phyloP scores from a whole-genome alignment of 2,329 filamentous ascomycete genomes.

The Phaeosphaeriaceae sp. region DNA sequence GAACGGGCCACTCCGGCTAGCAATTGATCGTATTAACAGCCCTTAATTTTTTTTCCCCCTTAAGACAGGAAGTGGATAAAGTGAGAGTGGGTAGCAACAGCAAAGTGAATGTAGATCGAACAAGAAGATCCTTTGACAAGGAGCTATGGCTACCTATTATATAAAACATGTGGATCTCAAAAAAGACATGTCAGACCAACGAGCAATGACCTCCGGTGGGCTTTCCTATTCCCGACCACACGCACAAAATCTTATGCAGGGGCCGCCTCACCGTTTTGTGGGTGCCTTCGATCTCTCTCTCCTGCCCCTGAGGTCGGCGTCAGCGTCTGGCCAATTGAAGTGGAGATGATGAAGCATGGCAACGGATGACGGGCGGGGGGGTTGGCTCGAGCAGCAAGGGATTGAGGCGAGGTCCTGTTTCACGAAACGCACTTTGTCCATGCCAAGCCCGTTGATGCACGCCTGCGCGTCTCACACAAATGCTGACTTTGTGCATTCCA shows the following conservation, averaged over 20 bases:
- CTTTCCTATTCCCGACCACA: slow-evolving; percentile 15
- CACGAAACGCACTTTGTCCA: slow-evolving; percentile 30
- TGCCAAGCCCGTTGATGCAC: slow-evolving; percentile 18
- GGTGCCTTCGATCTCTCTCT: background rate
- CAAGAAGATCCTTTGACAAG: background rate
- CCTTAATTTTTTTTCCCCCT: no score
- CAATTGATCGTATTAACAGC: no score
- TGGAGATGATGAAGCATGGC: slow-evolving; percentile 19
- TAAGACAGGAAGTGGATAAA: no score
- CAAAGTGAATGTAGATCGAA: slow-evolving; percentile 2
- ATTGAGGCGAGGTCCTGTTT: slow-evolving; percentile 25
- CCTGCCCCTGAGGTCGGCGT: slow-evolving; percentile 32
- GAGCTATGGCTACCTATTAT: slow-evolving; percentile 16
- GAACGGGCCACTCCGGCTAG: background rate
- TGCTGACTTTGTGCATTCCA: background rate
- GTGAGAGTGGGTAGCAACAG: slow-evolving; percentile 1
- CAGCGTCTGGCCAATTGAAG: slow-evolving; percentile 32
- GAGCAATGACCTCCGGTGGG: slow-evolving; percentile 18
- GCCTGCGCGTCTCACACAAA: slow-evolving; percentile 4
- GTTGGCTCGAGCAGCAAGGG: slow-evolving; percentile 26
- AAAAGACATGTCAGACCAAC: slow-evolving; percentile 21
- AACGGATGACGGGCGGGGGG: slow-evolving; percentile 26
- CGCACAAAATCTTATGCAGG: slow-evolving; percentile 23
- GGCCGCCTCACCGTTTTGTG: slow-evolving; percentile 14
- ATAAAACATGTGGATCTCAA: slow-evolving; percentile 23